Evolutionary conservation across 352 stramenopile genomes (phyloP), one percentile per base, ranked within the genome.

Genomic region (Phytopythium vexans): DNA sequence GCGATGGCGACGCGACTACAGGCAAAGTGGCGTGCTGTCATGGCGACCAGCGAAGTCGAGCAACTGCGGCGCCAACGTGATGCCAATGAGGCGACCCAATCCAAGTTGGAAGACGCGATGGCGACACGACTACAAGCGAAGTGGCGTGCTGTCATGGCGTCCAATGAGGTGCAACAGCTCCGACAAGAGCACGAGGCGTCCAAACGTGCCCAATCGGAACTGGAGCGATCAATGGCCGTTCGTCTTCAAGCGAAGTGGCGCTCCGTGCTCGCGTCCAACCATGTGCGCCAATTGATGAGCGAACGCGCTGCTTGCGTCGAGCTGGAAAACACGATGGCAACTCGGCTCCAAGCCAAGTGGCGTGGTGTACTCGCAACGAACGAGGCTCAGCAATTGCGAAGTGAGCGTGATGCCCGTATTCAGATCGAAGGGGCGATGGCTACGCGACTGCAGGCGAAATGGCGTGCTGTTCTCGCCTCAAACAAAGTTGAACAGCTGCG

Each of bases 161-260:
- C 54, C 45, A 56, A 55, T 1, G 46, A 67, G 49, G 54, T 64
- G 16, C 41, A 60, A 8, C 31, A 60, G 16, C 33, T 67, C 12
- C 60, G 60, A 6, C 6, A 36, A 12, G n/a, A 52, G 32, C 49
- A 47, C 4, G 8, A 35, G 32, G 35, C 27, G 32, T 59, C 37
- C 34, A 8, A 11, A 0, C 10, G 36, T 14, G 38, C 36, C 16
- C 35, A 49, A 41, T 11, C 21, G 16, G 41, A 56, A 12, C 45
- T 61, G 0, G 52, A 75, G 32, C 52, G 42, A 15, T 40, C 42
- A 3, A 70, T 70, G 64, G 64, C 60, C 3, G 44, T 64, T 4
- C 54, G 48, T n/a, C 53, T 73, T 27, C 64, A 73, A 62, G 55
- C 60, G 38, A 42, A 35, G 11, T 73, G 64, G 64, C 54, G 60